These are phyloP conservation scores for Halophytophthora polymorphica DNA, from an alignment of 352 stramenopile species.

Conservation along the genomic window DNA sequence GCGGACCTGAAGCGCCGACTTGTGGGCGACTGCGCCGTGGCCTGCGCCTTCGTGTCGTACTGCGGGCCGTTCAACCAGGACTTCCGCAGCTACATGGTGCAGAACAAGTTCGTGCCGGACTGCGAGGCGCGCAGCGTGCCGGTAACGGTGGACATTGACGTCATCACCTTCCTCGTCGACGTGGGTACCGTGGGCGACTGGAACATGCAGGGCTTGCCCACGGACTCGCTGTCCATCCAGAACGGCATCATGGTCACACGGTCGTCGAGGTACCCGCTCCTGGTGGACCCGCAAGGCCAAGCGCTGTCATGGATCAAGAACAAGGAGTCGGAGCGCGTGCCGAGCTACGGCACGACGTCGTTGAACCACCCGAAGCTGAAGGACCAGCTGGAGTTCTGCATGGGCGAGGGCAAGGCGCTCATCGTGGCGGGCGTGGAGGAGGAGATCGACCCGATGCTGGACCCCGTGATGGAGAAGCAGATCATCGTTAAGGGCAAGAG, in stretches of 20 bases:
- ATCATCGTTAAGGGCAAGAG: constrained; percentile 95
- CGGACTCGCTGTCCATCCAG: constrained; percentile 96
- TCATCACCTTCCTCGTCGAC: constrained; percentile 97
- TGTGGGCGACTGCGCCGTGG: constrained; percentile 96
- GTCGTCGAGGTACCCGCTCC: constrained; percentile 93
- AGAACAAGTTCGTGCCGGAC: constrained; percentile 95
- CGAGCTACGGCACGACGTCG: constrained; percentile 93
- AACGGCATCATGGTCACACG: constrained; percentile 99
- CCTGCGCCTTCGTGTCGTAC: constrained; percentile 97
- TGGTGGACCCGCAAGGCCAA: constrained; percentile 98
- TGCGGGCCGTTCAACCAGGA: constrained; percentile 98
- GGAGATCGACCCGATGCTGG: constrained; percentile 98
- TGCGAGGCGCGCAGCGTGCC: constrained; percentile 90
- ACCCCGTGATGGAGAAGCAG: constrained; percentile 97
- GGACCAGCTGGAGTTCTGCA: constrained; percentile 97
- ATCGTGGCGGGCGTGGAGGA: constrained; percentile 96
- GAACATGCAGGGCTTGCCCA: constrained; percentile 97
- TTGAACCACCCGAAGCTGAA: constrained; percentile 97
- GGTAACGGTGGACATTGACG: constrained; percentile 94
- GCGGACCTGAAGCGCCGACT: constrained; percentile 94
- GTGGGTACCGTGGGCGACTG: constrained; percentile 97
- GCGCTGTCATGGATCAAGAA: constrained; percentile 97
- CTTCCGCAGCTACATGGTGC: constrained; percentile 95
- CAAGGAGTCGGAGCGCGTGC: constrained; percentile 92
- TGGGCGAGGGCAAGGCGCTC: constrained; percentile 94